Base-by-base conservation (phyloP, 164 flowering plant genomes). In the Paratinospora sagittata region DNA sequence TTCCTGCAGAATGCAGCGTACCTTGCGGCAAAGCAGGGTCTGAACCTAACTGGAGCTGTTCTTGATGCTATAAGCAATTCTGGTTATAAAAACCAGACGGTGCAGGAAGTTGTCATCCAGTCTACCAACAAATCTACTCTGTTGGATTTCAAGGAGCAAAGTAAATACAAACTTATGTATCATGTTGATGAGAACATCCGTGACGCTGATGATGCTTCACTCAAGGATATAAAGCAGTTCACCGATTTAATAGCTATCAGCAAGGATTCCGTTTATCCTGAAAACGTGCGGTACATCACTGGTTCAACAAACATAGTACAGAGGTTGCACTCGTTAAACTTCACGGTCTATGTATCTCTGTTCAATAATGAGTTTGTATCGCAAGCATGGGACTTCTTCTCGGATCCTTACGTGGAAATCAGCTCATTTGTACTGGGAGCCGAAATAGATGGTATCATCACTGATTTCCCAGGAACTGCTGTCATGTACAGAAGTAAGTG, bases 361-460 rank as follows among this genome's bases (percentile, higher is more conserved):
- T 89, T 96, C 81, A 72, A 47, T 23, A 93, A 96, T 79, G 99
- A 96, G 81, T 96, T 88, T 76, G 79, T 83, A 12, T 83, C 91
- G 72, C 95, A 90, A 79, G 83, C 97, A 61, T 90, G 88, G 93
- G 99, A 96, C 78, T 90, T 84, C 87, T 88, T 83, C 78, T 84
- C 97, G 0, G 99, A 96, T 75, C 74, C 97, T 11, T 73, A 73
- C 8, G 91, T 89, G 63, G 97, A 96, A 76, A 78, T 96, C 36
- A 89, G 88, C 78, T 9, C 86, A 27, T 89, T 33, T 83, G 84
- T 83, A 69, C 55, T 24, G 60, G 83, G 61, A 55, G 73, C 73
- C 21, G 78, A 65, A 8, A 81, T 89, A 33, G 80, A 87, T 77
- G 99, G 99, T 55, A 77, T 93, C 65, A 82, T 96, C 69, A 93